Evolutionary conservation across 148 eudicot species (phyloP).

Genomic region (Cornus kousa): DNA sequence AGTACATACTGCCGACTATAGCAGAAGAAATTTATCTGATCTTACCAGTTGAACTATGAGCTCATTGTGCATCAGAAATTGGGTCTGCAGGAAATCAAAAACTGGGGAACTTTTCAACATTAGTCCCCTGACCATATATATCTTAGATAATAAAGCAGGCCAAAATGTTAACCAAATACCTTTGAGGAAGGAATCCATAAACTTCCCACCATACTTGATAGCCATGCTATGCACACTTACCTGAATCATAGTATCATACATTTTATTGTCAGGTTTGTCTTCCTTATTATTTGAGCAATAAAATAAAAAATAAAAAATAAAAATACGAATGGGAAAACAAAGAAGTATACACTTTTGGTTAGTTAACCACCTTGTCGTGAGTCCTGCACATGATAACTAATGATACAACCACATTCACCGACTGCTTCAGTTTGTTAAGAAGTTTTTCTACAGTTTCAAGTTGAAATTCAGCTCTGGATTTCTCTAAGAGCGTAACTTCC

Average conservation of each 20-base stretch:
- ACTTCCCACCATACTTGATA: constrained; percentile 68
- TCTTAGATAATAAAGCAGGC: not conserved
- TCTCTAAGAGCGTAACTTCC: constrained; percentile 29
- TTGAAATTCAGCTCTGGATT: constrained; percentile 32
- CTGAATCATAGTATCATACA: constrained; percentile 20
- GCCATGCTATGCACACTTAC: constrained; percentile 48
- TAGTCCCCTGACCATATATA: constrained; percentile 7
- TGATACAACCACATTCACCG: constrained; percentile 53
- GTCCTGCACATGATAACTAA: constrained; percentile 49
- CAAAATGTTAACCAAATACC: constrained; percentile 26
- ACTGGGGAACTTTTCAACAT: constrained; percentile 28
- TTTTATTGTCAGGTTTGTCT: not conserved
- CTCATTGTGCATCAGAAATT: constrained; percentile 36
- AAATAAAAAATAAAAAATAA: not conserved
- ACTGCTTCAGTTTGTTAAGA: constrained; percentile 38
- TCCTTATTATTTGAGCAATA: not conserved
- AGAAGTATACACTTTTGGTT: not conserved
- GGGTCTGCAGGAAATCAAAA: constrained; percentile 48
- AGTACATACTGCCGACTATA: not conserved
- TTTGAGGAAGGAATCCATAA: constrained; percentile 55
- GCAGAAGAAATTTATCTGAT: constrained; percentile 3
- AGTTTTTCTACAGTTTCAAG: constrained; percentile 29
- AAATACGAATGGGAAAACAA: not conserved
- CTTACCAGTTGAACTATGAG: constrained; percentile 52
- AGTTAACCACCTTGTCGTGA: constrained; percentile 45